These are phyloP conservation scores for Taphrina pruni DNA, from an alignment of 1,139 yeast genomes.

Conservation along the genomic window DNA sequence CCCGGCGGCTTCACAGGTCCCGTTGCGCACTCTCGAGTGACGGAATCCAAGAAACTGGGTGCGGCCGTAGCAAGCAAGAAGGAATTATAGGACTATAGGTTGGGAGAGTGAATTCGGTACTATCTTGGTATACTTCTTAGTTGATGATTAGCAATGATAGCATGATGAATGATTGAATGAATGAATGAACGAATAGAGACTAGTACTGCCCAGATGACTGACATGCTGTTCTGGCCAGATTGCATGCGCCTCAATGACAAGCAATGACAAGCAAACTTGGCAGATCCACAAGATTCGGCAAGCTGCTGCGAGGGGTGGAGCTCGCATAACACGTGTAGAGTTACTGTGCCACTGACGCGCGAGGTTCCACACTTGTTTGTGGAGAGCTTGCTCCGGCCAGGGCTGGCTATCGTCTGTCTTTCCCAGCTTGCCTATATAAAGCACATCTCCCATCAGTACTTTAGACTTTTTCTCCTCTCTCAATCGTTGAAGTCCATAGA, in stretches of 20 bases:
- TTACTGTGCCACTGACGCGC: constrained; percentile 10
- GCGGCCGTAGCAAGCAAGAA: constrained; percentile 18
- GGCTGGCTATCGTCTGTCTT: neutral
- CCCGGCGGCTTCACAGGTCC: constrained; percentile 20
- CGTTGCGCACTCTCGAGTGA: neutral
- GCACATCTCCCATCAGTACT: no score
- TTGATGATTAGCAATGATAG: no score
- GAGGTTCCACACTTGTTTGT: neutral
- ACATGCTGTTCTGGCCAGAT: neutral
- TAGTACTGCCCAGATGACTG: no score
- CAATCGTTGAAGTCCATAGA: no score
- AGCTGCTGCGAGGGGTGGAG: neutral
- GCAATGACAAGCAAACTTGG: no score
- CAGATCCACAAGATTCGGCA: no score
- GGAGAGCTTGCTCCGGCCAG: no score
- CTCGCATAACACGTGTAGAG: neutral
- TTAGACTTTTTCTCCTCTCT: no score
- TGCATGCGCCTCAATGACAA: constrained; percentile 3
- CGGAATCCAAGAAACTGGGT: constrained; percentile 17
- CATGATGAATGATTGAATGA: no score
- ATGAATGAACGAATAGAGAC: no score
- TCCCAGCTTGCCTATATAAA: neutral
- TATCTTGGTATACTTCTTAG: no score
- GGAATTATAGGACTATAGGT: constrained; percentile 1
- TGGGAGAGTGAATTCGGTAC: no score